These are phyloP conservation scores for Phialophora macrospora DNA, from an alignment of 2,329 filamentous ascomycete genomes.

Conservation along the genomic window DNA sequence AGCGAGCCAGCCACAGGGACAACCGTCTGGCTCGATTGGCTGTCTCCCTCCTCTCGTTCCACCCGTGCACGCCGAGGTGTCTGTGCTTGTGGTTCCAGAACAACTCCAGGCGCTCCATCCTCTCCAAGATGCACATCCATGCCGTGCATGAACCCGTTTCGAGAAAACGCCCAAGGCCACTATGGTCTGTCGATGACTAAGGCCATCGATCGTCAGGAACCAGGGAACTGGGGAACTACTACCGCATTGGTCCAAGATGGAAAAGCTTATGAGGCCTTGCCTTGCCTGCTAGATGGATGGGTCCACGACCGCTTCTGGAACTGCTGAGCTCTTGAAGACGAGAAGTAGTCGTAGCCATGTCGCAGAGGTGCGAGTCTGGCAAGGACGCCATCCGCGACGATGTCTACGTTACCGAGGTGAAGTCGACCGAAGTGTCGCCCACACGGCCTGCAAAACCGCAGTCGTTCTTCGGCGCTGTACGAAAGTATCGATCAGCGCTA, in stretches of 20 bases:
- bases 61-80: background rate
- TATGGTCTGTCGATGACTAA: background rate
- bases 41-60: background rate
- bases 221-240: background rate
- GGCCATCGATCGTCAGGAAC: background rate
- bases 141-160: background rate
- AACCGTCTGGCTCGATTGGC: background rate
- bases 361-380: background rate
- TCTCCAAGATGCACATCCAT: background rate
- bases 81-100: background rate
- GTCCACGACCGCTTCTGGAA: background rate
- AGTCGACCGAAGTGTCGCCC: background rate
- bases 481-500: slow-evolving; percentile 12
- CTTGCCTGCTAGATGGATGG: background rate
- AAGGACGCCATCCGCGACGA: background rate
- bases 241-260: background rate
- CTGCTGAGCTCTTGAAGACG: background rate
- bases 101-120: background rate
- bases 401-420: background rate
- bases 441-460: background rate
- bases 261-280: background rate
- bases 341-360: slow-evolving; percentile 1
- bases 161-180: background rate
- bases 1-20: background rate
- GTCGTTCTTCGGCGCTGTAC: slow-evolving; percentile 4